Percentiles rank a stretch among this genome's conserved stretches.
phyloP scores from a whole-genome alignment of 352 stramenopile genomes.

The Pythium scleroteichum region DNA sequence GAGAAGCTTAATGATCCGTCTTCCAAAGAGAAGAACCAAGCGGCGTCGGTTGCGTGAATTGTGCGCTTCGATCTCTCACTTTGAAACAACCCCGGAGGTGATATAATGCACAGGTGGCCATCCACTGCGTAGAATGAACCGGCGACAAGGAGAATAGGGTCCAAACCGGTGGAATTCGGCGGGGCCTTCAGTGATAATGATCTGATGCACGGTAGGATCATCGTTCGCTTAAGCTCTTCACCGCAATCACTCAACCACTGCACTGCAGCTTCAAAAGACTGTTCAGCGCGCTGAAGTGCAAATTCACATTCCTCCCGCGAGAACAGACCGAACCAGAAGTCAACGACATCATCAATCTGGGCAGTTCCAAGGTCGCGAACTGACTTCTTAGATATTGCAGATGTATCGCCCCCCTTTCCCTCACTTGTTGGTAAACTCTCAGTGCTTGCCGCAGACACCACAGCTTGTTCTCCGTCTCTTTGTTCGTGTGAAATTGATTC shows the following conservation, averaged over 20 bases:
- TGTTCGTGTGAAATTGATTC: too few relatives aligned
- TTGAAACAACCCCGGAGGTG: constrained; percentile 63
- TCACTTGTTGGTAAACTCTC: too few relatives aligned
- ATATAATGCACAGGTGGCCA: constrained; percentile 61
- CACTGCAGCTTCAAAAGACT: constrained; percentile 42
- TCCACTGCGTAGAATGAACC: constrained; percentile 70
- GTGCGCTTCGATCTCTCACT: constrained; percentile 44
- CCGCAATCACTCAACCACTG: constrained; percentile 50
- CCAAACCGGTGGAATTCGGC: constrained; percentile 38
- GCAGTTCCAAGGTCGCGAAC: constrained; percentile 20
- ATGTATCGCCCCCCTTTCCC: too few relatives aligned
- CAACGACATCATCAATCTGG: constrained; percentile 39
- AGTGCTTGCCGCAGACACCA: too few relatives aligned
- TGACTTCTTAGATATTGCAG: neutral
- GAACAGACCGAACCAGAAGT: constrained; percentile 70
- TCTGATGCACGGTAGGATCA: constrained; percentile 42
- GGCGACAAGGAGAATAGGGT: constrained; percentile 74
- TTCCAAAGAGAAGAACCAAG: constrained; percentile 69
- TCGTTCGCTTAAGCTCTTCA: constrained; percentile 40
- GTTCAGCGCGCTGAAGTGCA: constrained; percentile 46
- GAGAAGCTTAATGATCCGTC: constrained; percentile 36
- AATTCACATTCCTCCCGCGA: constrained; percentile 58
- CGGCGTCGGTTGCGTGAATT: constrained; percentile 53
- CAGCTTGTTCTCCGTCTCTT: too few relatives aligned
- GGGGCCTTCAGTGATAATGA: constrained; percentile 19